Evolutionary conservation across 164 flowering plant species (phyloP), one percentile per base, ranked within the genome.

Genomic region (Liriodendron chinense): DNA sequence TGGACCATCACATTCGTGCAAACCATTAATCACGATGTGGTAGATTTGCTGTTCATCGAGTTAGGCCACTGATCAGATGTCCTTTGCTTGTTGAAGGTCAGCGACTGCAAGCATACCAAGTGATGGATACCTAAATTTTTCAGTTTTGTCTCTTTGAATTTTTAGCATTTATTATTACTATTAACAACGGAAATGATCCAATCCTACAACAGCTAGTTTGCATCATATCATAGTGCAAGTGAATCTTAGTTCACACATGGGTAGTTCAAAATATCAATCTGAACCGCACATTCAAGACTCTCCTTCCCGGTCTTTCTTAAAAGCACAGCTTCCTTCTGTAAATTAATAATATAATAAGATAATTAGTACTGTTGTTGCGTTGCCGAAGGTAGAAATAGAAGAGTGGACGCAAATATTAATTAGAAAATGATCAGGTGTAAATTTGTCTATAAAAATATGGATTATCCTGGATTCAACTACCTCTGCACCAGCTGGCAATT

Each of bases 41-140:
- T 12, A 73, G 66, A 66, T 65, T 84, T 78, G 78, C 84, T 81
- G 77, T 84, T 74, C 7, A 79, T 61, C 18, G 81, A 84, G 74
- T 84, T 26, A 84, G 65, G 10, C 82, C 79, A 7, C 74, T 69
- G 34, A 83, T 70, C 47, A 56, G 16, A 76, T 53, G 66, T 79
- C 24, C 28, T 71, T 47, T 2, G 70, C 56, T 72, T 76, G 65
- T 65, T 26, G 57, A 76, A 76, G 21, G 78, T 66, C n/a, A 80
- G 69, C 12, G 83, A 77, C 83, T 80, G 83, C 80, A 49, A 22
- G 47, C 21, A 26, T 25, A 6, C 10, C 12, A 23, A 23, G 47
- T 9, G 16, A 66, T 34, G 43, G 26, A 21, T 9, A 2, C 9
- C 24, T 0, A 21, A n/a, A 48, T n/a, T 16, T 3, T 9, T 57